Conservation (phyloP, 371 early-diverging fungal species). For the Mortierella sp. region DNA sequence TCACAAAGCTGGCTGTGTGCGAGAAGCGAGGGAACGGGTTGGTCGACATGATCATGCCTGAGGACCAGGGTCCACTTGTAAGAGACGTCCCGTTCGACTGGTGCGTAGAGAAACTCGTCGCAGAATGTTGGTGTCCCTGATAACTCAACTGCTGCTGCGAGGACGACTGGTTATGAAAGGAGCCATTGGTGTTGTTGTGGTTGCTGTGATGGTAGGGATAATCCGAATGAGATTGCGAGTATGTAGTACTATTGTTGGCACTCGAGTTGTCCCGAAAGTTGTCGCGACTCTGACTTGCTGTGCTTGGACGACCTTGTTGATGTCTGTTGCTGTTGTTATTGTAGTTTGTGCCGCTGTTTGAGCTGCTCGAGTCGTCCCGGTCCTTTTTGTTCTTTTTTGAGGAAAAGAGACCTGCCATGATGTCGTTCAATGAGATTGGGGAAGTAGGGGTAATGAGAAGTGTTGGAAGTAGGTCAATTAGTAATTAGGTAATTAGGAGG, state of each 20-base stretch:
- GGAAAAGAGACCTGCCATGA: constrained; percentile 56
- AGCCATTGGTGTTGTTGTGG: constrained; percentile 28
- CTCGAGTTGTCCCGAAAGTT: constrained; percentile 23
- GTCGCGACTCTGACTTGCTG: constrained; percentile 12
- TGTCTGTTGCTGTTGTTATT: constrained; percentile 15
- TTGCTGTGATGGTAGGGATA: constrained; percentile 18
- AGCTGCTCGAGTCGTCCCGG: constrained; percentile 27
- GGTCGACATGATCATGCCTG: constrained; percentile 36
- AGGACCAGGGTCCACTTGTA: constrained; percentile 32
- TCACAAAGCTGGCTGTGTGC: constrained; percentile 67
- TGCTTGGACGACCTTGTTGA: constrained; percentile 32
- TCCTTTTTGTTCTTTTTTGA: constrained; percentile 53
- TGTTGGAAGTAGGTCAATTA: background rate
- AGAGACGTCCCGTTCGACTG: constrained; percentile 22
- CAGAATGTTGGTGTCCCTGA: constrained; percentile 21
- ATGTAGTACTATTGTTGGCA: constrained; percentile 28
- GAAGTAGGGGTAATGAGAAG: background rate
- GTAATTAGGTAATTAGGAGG: background rate
- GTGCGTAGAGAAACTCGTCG: constrained; percentile 38
- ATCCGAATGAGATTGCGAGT: constrained; percentile 20
- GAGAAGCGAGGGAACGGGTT: constrained; percentile 70
- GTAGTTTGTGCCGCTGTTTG: constrained; percentile 19
- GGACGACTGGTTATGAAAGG: constrained; percentile 20
- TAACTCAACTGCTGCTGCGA: constrained; percentile 18
- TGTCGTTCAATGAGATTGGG: background rate